A percentile compares a stretch with the other conserved stretches of the same genome.
Conservation (phyloP, 176 grass and related monocot genomes). For the Tillandsia leiboldiana region DNA sequence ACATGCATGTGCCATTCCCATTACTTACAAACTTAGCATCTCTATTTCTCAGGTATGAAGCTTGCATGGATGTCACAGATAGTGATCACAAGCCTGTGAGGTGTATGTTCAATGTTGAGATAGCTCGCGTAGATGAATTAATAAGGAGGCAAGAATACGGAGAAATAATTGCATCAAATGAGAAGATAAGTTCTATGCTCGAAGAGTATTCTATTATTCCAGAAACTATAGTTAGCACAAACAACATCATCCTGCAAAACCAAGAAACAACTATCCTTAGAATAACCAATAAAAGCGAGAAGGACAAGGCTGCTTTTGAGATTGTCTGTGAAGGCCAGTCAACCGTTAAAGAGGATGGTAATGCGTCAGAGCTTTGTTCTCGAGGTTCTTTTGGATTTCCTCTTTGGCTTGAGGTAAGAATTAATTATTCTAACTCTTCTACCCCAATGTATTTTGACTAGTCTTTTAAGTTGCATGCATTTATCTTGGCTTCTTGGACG, state of each 20-base stretch:
- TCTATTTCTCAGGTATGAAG: slow-evolving; percentile 65
- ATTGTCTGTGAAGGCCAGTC: slow-evolving; percentile 68
- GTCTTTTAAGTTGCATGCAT: neutral
- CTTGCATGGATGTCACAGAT: slow-evolving; percentile 83
- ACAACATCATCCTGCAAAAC: slow-evolving; percentile 57
- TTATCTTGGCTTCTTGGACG: too few species aligned
- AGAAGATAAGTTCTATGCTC: slow-evolving; percentile 49
- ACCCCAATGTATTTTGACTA: neutral
- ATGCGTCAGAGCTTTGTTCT: slow-evolving; percentile 46
- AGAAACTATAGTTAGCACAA: slow-evolving; percentile 65
- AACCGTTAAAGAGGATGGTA: slow-evolving; percentile 40
- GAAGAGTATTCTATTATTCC: slow-evolving; percentile 59
- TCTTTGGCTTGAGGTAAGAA: slow-evolving; percentile 81
- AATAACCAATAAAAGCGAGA: slow-evolving; percentile 63
- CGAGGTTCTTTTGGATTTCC: slow-evolving; percentile 89
- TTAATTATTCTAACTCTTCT: neutral
- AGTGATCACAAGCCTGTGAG: slow-evolving; percentile 98
- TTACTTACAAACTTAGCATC: neutral
- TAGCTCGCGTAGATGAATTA: slow-evolving; percentile 74
- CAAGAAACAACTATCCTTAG: slow-evolving; percentile 54
- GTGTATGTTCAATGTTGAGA: slow-evolving; percentile 85
- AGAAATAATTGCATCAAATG: slow-evolving; percentile 63
- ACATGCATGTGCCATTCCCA: neutral
- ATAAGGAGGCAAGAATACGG: slow-evolving; percentile 77
- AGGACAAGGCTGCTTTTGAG: slow-evolving; percentile 61